phyloP scores from a whole-genome alignment of 1,284 basidiomycete species.

The Hemileia vastatrix region DNA sequence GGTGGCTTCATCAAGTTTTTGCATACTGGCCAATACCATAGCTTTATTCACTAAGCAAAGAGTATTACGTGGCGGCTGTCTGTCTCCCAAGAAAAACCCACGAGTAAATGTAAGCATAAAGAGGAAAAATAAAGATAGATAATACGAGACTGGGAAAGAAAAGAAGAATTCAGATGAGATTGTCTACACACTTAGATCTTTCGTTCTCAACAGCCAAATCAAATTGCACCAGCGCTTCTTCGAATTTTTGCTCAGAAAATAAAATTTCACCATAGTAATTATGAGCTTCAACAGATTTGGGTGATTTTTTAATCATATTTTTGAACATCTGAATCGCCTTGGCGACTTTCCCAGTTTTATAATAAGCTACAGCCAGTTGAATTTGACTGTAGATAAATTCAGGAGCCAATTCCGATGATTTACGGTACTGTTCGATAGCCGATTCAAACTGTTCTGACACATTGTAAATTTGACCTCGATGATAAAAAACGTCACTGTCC shows the following conservation, averaged over 20 bases:
- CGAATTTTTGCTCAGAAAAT: slow-evolving; percentile 80
- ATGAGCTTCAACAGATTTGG: slow-evolving; percentile 28
- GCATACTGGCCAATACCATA: slow-evolving; percentile 92
- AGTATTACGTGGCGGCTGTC: neutral
- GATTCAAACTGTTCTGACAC: slow-evolving; percentile 82
- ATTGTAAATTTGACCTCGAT: slow-evolving; percentile 96
- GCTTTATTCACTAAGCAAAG: slow-evolving; percentile 90
- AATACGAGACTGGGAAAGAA: neutral
- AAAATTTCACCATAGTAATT: slow-evolving; percentile 78
- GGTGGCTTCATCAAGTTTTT: slow-evolving; percentile 75
- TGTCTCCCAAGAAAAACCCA: neutral
- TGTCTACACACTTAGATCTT: neutral
- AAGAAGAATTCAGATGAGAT: neutral
- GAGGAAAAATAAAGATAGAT: neutral
- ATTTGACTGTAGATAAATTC: slow-evolving; percentile 89
- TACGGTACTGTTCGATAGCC: slow-evolving; percentile 81
- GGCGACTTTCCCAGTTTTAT: slow-evolving; percentile 71
- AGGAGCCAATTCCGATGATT: slow-evolving; percentile 72
- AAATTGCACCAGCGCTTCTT: slow-evolving; percentile 89
- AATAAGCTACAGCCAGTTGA: slow-evolving; percentile 92
- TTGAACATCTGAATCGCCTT: slow-evolving; percentile 85
- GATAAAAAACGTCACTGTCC: slow-evolving; percentile 97
- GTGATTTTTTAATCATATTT: neutral
- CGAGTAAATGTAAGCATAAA: neutral
- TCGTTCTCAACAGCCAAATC: slow-evolving; percentile 72